These are phyloP conservation scores for Fusarium keratoplasticum DNA, from an alignment of 2,329 filamentous ascomycete genomes.

Conservation along the genomic window DNA sequence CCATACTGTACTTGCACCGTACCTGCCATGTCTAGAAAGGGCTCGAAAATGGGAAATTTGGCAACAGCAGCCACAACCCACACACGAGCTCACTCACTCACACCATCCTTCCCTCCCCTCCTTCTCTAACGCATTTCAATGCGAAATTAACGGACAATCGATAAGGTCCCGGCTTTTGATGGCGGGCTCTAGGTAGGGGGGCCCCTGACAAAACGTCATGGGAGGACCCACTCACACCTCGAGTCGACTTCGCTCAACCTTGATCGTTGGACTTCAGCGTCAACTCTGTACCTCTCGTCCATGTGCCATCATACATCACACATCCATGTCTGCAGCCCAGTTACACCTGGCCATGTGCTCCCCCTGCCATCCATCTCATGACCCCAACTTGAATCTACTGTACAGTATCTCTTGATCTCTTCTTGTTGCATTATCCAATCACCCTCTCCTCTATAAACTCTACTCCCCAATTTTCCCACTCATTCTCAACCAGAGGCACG, in stretches of 20 bases:
- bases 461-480: background rate
- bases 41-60: background rate
- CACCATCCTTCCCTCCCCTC: background rate
- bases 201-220: conserved; percentile 34
- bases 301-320: conserved; percentile 20
- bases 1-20: background rate
- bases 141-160: conserved; percentile 20
- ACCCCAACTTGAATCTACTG: background rate
- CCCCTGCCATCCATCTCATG: background rate
- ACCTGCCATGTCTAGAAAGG: background rate
- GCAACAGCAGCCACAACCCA: background rate
- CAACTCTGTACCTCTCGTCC: background rate
- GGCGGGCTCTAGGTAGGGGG: background rate
- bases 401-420: background rate
- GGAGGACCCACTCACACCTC: conserved; percentile 20
- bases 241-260: background rate
- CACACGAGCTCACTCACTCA: background rate
- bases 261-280: background rate
- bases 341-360: conserved; percentile 1
- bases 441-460: background rate
- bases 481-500: background rate
- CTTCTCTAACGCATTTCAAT: conserved; percentile 1
- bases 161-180: conserved; percentile 15
- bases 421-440: background rate
- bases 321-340: background rate